Base-by-base conservation (phyloP, 345 rosid species). In the Murraya koenigii region DNA sequence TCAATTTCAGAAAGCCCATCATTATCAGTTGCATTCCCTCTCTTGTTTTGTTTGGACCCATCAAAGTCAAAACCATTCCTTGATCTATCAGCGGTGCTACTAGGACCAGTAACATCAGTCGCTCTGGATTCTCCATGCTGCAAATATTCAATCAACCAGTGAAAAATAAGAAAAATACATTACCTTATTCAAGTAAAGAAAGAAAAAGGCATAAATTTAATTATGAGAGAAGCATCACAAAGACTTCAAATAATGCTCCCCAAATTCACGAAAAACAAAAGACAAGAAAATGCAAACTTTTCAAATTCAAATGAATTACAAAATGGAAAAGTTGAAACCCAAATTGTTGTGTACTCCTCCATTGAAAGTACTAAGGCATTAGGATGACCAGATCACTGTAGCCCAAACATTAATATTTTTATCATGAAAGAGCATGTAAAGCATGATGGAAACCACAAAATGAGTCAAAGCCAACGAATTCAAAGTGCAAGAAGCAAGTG, bases 1-100 rank as follows among this genome's bases (percentile, higher is more conserved):
- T 91, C 97, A 80, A 94, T 90, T 79, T 90, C 93, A 76, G 88
- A 84, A 80, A 93, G 69, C 55, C 76, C 83, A 69, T 71, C 71
- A 33, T 62, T 84, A 71, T 83, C 82, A 72, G 77, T 70, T 23
- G 59, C 39, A 15, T 61, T 70, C 71, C 63, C 82, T 69, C 59
- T 75, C 63, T 77, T 61, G 65, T 76, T 83, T 64, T 78, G 80
- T 77, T 67, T 74, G 32, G 77, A 71, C 80, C 84, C 82, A 75
- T 80, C 81, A 71, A 71, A 65, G 9, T 60, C 87, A 72, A 77
- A 78, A 66, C 39, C 68, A 56, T 66, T 56, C 68, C 69, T 82
- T 35, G 75, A 70, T 47, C 68, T 63, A 79, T 85, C 84, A 58
- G 81, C 56, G 58, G 65, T 82, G 44, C 73, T 32, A 74, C 80